Evolutionary conservation across 306 rosid genomes (phyloP).

Genomic region (Herpetospermum pedunculosum): DNA sequence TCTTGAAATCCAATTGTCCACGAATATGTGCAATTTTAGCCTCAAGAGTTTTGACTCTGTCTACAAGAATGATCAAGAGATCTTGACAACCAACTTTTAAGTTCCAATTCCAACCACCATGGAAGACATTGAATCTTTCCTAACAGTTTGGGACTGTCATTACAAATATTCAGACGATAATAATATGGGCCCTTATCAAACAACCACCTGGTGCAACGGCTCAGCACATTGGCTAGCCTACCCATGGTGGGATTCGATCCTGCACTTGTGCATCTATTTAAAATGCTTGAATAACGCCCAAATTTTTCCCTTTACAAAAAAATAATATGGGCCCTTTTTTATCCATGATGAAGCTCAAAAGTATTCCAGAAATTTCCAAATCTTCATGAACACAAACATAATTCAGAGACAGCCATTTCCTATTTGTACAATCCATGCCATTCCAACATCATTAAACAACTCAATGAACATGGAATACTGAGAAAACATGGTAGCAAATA

Average conservation of each 20-base stretch:
- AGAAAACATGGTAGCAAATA: background rate
- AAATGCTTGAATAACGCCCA: too few relatives aligned
- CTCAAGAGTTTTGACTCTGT: background rate
- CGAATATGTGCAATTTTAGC: background rate
- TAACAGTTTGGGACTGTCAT: background rate
- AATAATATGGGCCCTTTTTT: background rate
- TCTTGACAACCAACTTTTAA: background rate
- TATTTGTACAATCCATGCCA: background rate
- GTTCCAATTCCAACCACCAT: background rate
- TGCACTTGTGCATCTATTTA: too few relatives aligned
- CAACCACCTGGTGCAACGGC: too few relatives aligned
- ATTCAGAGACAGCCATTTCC: background rate
- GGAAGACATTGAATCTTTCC: background rate
- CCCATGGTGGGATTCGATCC: too few relatives aligned
- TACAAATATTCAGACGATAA: background rate
- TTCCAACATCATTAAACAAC: background rate
- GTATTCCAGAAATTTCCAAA: background rate
- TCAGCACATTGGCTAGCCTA: too few relatives aligned
- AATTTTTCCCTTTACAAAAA: too few relatives aligned
- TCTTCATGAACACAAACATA: background rate
- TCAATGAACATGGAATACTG: background rate
- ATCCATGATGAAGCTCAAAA: background rate
- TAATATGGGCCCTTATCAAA: background rate
- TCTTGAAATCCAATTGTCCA: background rate
- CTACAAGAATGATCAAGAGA: background rate